These are phyloP conservation scores for Chaetomium sp. DNA, from an alignment of 2,329 filamentous ascomycete species.

Conservation along the genomic window DNA sequence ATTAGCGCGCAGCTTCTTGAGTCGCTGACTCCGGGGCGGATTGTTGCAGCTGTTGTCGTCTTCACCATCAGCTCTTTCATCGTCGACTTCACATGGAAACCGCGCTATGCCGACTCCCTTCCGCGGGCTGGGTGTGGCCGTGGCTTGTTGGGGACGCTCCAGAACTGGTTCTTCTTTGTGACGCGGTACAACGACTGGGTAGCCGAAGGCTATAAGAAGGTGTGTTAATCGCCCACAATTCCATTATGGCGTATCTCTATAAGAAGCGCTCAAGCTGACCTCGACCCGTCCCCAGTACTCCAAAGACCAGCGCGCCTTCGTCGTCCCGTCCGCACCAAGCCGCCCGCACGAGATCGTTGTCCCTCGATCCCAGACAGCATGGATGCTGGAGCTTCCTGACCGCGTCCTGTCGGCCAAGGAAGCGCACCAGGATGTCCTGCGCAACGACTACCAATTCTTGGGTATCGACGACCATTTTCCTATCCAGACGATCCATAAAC, in stretches of 20 bases:
- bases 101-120: conserved; percentile 34
- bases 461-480: conserved; percentile 35
- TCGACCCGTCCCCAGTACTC: conserved; percentile 30
- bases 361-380: conserved; percentile 37
- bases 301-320: conserved; percentile 36
- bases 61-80: conserved; percentile 35
- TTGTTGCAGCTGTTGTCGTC: conserved; percentile 25
- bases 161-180: conserved; percentile 36
- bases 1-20: conserved; percentile 26
- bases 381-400: conserved; percentile 44
- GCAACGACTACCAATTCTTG: conserved; percentile 39
- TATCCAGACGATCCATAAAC: conserved; percentile 38
- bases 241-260: background rate
- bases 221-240: conserved; percentile 11
- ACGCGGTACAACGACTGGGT: conserved; percentile 35
- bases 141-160: conserved; percentile 32
- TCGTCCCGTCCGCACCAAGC: conserved; percentile 36
- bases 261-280: background rate
- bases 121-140: conserved; percentile 36
- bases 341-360: conserved; percentile 39
- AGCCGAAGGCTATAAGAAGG: conserved; percentile 38
- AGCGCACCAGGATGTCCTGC: conserved; percentile 36
- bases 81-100: conserved; percentile 34
- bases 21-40: conserved; percentile 26
- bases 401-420: conserved; percentile 34